A percentile compares a stretch with the other conserved stretches of the same genome.
phyloP scores from a whole-genome alignment of 768 basidiomycete species.

The Russula foetens region DNA sequence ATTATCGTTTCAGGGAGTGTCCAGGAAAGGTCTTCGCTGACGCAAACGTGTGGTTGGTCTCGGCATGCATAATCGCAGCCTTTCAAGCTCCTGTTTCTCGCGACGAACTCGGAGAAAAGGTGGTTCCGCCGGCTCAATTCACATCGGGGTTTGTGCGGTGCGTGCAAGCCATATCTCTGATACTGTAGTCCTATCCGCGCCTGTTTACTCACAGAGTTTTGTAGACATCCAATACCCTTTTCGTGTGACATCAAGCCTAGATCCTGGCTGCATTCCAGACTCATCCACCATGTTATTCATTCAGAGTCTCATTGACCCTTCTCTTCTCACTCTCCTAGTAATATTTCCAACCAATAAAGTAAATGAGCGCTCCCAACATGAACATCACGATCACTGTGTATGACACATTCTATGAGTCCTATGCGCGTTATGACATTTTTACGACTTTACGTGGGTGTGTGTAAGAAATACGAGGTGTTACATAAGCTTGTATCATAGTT shows the following conservation, averaged over 20 bases:
- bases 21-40: conserved; percentile 20
- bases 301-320: background rate
- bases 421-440: too few species aligned
- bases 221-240: conserved; percentile 22
- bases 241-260: conserved; percentile 21
- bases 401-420: background rate
- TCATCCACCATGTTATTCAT: conserved; percentile 3
- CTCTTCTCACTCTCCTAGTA: background rate
- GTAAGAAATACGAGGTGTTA: background rate
- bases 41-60: conserved; percentile 18
- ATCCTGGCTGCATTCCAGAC: conserved; percentile 6
- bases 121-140: conserved; percentile 9
- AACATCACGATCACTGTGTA: background rate
- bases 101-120: conserved; percentile 14
- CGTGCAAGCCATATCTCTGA: background rate
- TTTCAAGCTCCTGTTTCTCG: conserved; percentile 9
- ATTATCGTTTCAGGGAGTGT: conserved; percentile 8
- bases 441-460: background rate
- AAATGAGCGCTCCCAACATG: background rate
- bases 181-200: background rate
- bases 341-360: background rate
- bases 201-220: background rate
- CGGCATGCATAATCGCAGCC: conserved; percentile 15
- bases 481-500: conserved; percentile 3
- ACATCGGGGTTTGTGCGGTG: conserved; percentile 20